phyloP scores from a whole-genome alignment of 495 filamentous ascomycete genomes.

The Chaetomium fimeti region DNA sequence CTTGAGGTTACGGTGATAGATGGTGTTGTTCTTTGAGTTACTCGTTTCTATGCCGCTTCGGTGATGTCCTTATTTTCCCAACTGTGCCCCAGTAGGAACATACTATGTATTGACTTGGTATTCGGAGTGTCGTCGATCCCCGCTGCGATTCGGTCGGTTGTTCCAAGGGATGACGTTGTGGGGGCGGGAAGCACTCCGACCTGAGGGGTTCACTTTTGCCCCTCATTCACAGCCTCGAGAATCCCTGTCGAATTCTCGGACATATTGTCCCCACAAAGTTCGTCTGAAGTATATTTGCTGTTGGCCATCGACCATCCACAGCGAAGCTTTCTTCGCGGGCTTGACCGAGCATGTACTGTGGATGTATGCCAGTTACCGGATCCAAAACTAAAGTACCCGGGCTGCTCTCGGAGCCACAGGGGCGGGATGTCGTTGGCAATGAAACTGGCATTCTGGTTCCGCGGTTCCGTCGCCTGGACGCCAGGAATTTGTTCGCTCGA shows the following conservation, averaged over 20 bases:
- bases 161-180: constrained; percentile 2
- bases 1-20: neutral
- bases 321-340: no score
- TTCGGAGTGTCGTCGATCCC: constrained; percentile 6
- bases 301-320: no score
- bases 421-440: neutral
- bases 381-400: no score
- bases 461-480: neutral
- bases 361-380: no score
- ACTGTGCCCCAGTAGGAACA: no score
- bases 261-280: neutral
- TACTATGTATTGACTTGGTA: neutral
- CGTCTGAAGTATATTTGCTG: neutral
- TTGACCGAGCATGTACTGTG: no score
- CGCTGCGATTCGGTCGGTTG: neutral
- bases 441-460: neutral
- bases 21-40: neutral
- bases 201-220: neutral
- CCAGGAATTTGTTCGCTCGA: neutral
- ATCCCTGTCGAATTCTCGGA: neutral
- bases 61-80: neutral
- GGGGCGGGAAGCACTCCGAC: neutral
- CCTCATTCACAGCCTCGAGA: neutral
- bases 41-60: neutral
- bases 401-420: neutral